Conservation (phyloP, 2,329 filamentous ascomycete species). For the Trematosphaeria pertusa region DNA sequence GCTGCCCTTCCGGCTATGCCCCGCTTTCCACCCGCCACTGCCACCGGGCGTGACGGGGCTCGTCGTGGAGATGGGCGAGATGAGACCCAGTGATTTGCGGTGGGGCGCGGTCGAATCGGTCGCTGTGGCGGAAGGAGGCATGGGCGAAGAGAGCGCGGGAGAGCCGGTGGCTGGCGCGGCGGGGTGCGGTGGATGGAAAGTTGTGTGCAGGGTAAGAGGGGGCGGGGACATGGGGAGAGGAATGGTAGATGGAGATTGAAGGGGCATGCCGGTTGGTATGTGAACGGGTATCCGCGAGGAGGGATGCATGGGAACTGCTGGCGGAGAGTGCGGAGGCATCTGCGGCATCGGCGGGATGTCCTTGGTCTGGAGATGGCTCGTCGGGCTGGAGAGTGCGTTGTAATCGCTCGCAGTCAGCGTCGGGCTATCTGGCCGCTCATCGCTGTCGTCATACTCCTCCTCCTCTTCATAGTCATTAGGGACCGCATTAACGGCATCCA, state of each 20-base stretch:
- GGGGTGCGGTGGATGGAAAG: constrained; percentile 24
- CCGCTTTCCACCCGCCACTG: constrained; percentile 32
- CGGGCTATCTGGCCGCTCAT: constrained; percentile 36
- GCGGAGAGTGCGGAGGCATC: constrained; percentile 17
- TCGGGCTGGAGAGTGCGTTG: constrained; percentile 35
- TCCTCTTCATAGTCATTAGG: constrained; percentile 25
- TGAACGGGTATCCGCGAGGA: constrained; percentile 24
- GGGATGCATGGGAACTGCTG: constrained; percentile 17
- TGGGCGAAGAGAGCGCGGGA: constrained; percentile 29
- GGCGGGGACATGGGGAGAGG: constrained; percentile 30
- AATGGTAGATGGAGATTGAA: constrained; percentile 16
- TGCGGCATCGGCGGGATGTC: constrained; percentile 7
- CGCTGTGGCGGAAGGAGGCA: constrained; percentile 21
- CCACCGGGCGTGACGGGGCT: constrained; percentile 41
- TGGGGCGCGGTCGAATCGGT: constrained; percentile 28
- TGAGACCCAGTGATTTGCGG: constrained; percentile 39
- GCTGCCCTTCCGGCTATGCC: constrained; percentile 51
- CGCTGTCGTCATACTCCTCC: constrained; percentile 19
- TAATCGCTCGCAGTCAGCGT: constrained; percentile 42
- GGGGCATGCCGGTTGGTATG: no score
- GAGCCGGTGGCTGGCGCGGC: constrained; percentile 32
- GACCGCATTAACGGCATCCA: constrained; percentile 39
- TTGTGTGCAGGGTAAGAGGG: constrained; percentile 31
- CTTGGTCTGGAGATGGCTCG: constrained; percentile 10
- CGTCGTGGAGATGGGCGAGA: constrained; percentile 41